Base-by-base conservation (phyloP, 805 yeast species). In the Yueomyces sp. region DNA sequence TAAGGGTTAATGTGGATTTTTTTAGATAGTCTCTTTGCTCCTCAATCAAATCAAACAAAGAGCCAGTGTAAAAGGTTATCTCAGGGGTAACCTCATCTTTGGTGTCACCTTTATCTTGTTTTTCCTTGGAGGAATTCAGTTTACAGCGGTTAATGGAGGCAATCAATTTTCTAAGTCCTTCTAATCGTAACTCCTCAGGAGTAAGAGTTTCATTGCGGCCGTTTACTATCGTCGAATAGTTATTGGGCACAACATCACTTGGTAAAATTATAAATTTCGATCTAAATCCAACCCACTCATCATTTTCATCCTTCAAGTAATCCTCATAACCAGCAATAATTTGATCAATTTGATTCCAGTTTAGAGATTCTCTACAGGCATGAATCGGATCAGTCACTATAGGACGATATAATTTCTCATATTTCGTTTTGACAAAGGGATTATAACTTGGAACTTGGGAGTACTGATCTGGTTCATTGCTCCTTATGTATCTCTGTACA, bases 331-430 rank as follows among this genome's bases (percentile, higher is more conserved):
- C 98, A 0, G 96, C 95, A n/a, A 88, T 60, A 28, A 76, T 74
- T 55, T 86, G 96, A 64, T 92, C 99, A 51, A 88, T 70, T 48
- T 79, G 82, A 52, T 88, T 88, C 98, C 98, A 92, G 48, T 88
- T 87, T 48, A 77, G 74, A 11, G 68, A 65, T 39, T 72, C 62
- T 3, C 81, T 73, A 33, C 71, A 72, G 12, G 70, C 69, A 38
- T 72, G 71, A 26, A 74, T 63, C 2, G 79, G 75, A 46, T 76
- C 77, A 5, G 81, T 72, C 44, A 66, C 68, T 1, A 86, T 71
- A 3, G 72, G 66, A 28, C 75, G 65, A 54, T 81, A 88, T 11
- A 67, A 70, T 39, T 73, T 77, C 33, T 86, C 88, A 57, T 85
- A 85, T 44, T 92, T 67, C 0, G 96, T 85, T 56, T 88, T 74